Conservation (phyloP, 352 stramenopile genomes). For the Globisporangium orthogonon region DNA sequence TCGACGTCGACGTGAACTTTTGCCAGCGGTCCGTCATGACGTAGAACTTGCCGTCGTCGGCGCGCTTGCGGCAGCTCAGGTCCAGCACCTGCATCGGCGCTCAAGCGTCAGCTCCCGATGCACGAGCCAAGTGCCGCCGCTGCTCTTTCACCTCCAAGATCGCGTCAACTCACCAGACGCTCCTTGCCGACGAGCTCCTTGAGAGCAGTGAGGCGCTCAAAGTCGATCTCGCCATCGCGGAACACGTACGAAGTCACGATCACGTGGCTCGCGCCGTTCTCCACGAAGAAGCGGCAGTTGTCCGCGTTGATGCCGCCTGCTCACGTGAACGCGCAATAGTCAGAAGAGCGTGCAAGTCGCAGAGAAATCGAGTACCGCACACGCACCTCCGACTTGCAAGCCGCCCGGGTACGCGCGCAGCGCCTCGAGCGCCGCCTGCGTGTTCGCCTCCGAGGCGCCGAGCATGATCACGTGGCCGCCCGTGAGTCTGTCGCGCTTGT, state of each 20-base stretch:
- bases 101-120: not conserved
- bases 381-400: slow-evolving; percentile 92
- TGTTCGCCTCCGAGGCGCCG: slow-evolving; percentile 88
- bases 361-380: too few relatives aligned
- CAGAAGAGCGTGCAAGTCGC: not conserved
- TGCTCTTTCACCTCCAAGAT: not conserved
- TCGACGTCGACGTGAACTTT: slow-evolving; percentile 92
- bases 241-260: slow-evolving; percentile 99
- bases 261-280: slow-evolving; percentile 95
- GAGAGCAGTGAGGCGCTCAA: slow-evolving; percentile 60
- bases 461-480: slow-evolving; percentile 99
- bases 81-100: slow-evolving; percentile 81
- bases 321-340: not conserved
- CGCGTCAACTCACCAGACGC: slow-evolving; percentile 30
- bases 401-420: slow-evolving; percentile 87
- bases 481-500: slow-evolving; percentile 83
- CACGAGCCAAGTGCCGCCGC: not conserved
- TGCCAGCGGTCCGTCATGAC: slow-evolving; percentile 97
- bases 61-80: slow-evolving; percentile 92
- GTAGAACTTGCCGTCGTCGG: slow-evolving; percentile 86
- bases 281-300: slow-evolving; percentile 93
- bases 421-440: slow-evolving; percentile 83
- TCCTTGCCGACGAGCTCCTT: slow-evolving; percentile 68
- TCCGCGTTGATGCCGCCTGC: slow-evolving; percentile 87
- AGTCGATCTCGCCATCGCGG: slow-evolving; percentile 89